A percentile compares a stretch with the other conserved stretches of the same genome.
Evolutionary conservation across 352 stramenopile genomes (phyloP).

Genomic region (Phytophthora syringae): DNA sequence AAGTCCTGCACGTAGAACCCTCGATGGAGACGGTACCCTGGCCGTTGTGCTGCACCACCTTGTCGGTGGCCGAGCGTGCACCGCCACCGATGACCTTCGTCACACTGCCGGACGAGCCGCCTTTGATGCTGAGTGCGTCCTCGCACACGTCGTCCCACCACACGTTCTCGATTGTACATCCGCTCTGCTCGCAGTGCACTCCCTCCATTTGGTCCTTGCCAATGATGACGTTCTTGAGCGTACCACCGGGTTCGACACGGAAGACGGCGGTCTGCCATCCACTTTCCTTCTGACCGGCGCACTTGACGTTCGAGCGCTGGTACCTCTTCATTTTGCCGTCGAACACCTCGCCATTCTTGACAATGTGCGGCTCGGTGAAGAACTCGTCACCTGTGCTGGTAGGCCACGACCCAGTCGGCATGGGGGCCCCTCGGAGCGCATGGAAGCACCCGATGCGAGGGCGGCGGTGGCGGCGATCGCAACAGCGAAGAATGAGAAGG

Average conservation of each 20-base stretch:
- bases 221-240: conserved; percentile 61
- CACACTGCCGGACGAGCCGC: too few relatives aligned
- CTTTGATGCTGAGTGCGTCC: too few relatives aligned
- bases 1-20: too few relatives aligned
- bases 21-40: too few relatives aligned
- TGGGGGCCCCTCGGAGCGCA: conserved; percentile 31
- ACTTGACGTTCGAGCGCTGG: conserved; percentile 45
- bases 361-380: conserved; percentile 37
- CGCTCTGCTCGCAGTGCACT: conserved; percentile 31
- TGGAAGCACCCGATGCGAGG: conserved; percentile 26
- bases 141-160: too few relatives aligned
- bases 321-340: conserved; percentile 36
- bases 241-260: conserved; percentile 45
- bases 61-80: too few relatives aligned
- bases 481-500: conserved; percentile 15
- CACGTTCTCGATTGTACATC: too few relatives aligned
- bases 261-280: conserved; percentile 42
- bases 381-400: conserved; percentile 29
- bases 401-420: conserved; percentile 28
- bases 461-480: conserved; percentile 14
- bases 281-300: conserved; percentile 44
- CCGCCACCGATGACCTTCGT: too few relatives aligned
- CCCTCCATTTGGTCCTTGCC: conserved; percentile 43
- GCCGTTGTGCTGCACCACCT: too few relatives aligned
- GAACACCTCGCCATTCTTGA: conserved; percentile 42